Evolutionary conservation across 306 rosid genomes (phyloP).

Genomic region (Citrullus amarus): DNA sequence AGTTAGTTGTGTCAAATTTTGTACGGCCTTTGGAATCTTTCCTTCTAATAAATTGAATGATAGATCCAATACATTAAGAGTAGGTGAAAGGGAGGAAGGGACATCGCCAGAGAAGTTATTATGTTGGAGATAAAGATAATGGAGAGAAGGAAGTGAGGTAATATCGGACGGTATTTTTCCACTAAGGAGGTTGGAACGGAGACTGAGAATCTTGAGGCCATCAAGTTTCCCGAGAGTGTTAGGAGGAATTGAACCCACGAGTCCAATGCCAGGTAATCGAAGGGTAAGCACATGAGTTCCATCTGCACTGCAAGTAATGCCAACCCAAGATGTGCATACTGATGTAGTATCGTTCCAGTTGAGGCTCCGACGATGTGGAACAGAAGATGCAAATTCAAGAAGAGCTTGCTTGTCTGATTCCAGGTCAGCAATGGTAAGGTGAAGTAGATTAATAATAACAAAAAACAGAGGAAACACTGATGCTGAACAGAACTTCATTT

Average conservation of each 20-base stretch:
- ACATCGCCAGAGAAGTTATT: slow-evolving; percentile 78
- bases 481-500: slow-evolving; percentile 42
- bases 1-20: slow-evolving; percentile 51
- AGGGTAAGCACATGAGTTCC: slow-evolving; percentile 36
- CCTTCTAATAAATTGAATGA: slow-evolving; percentile 75
- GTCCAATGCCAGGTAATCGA: slow-evolving; percentile 80
- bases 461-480: slow-evolving; percentile 32
- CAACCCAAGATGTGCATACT: slow-evolving; percentile 57
- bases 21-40: slow-evolving; percentile 39
- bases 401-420: slow-evolving; percentile 62
- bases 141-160: slow-evolving; percentile 72
- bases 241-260: slow-evolving; percentile 58
- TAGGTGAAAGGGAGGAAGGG: slow-evolving; percentile 50
- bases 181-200: slow-evolving; percentile 63
- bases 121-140: slow-evolving; percentile 56
- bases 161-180: slow-evolving; percentile 65
- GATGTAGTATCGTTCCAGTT: slow-evolving; percentile 38
- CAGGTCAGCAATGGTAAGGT: slow-evolving; percentile 46
- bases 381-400: slow-evolving; percentile 43
- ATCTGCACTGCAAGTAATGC: slow-evolving; percentile 38
- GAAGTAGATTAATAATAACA: slow-evolving; percentile 26
- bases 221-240: slow-evolving; percentile 71
- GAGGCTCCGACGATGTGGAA: slow-evolving; percentile 60
- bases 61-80: slow-evolving; percentile 59
- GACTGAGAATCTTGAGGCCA: slow-evolving; percentile 59